Evolutionary conservation across 1,284 basidiomycete genomes (phyloP).

Genomic region (Phellopilus nigrolimitatus): DNA sequence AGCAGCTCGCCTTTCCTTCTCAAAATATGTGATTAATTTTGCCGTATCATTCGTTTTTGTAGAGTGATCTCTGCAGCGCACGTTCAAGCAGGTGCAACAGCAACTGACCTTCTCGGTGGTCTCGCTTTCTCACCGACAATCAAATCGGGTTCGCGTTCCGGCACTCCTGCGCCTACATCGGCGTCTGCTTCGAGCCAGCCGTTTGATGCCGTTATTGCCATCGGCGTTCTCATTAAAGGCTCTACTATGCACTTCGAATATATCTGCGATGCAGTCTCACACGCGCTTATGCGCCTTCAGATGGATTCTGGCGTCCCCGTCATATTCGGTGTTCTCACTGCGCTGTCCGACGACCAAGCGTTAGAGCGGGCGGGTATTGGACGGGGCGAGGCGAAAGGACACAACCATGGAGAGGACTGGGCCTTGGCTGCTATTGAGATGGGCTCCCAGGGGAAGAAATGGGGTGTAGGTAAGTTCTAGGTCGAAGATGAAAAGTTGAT

Average conservation of each 20-base stretch:
- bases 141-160: slow-evolving; percentile 41
- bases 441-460: slow-evolving; percentile 66
- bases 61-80: slow-evolving; percentile 84
- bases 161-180: slow-evolving; percentile 38
- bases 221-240: slow-evolving; percentile 97
- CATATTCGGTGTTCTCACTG: slow-evolving; percentile 95
- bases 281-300: slow-evolving; percentile 92
- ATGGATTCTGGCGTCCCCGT: slow-evolving; percentile 93
- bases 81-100: slow-evolving; percentile 68
- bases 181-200: slow-evolving; percentile 52
- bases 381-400: slow-evolving; percentile 59
- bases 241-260: slow-evolving; percentile 98
- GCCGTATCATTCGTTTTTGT: slow-evolving; percentile 7
- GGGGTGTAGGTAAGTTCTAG: slow-evolving; percentile 72
- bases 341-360: slow-evolving; percentile 91
- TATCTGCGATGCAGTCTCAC: slow-evolving; percentile 90
- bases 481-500: neutral
- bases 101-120: slow-evolving; percentile 78
- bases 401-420: slow-evolving; percentile 98
- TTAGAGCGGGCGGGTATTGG: slow-evolving; percentile 86
- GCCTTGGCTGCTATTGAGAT: slow-evolving; percentile 93
- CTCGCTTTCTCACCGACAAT: slow-evolving; percentile 41
- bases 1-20: no score
- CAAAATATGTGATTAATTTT: no score
- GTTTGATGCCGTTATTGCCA: slow-evolving; percentile 94